Evolutionary conservation across 2,329 filamentous ascomycete species (phyloP).

Genomic region (Diaporthe ampelina): DNA sequence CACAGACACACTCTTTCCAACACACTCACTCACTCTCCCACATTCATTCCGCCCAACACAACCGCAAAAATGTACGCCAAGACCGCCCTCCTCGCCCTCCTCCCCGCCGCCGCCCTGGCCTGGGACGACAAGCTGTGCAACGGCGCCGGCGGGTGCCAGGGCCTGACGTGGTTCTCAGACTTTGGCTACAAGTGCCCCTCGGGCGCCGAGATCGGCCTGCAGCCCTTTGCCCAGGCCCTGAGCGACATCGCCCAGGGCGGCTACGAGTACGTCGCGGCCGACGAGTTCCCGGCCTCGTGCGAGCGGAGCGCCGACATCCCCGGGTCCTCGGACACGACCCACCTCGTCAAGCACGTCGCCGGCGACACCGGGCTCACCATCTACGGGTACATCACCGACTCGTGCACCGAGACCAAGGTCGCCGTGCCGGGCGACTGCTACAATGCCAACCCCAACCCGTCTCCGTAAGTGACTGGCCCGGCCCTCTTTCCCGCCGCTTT

Average conservation of each 20-base stretch:
- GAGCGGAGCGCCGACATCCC: background rate
- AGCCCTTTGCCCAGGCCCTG: background rate
- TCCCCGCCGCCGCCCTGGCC: constrained; percentile 6
- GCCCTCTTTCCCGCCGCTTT: too few species aligned
- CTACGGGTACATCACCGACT: constrained; percentile 23
- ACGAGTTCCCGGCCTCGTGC: constrained; percentile 26
- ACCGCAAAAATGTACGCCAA: constrained; percentile 4
- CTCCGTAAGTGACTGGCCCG: background rate
- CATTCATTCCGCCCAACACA: background rate
- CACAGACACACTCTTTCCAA: background rate
- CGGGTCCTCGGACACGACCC: background rate
- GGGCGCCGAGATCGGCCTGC: background rate
- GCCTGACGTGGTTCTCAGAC: constrained; percentile 8
- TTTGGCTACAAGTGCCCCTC: constrained; percentile 11
- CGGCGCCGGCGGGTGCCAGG: constrained; percentile 23
- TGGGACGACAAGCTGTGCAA: constrained; percentile 5
- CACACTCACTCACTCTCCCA: background rate
- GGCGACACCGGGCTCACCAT: background rate
- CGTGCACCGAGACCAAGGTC: background rate
- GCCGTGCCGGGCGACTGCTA: background rate
- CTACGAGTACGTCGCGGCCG: constrained; percentile 13
- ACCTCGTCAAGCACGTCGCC: background rate
- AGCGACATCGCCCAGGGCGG: background rate
- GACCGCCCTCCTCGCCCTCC: constrained; percentile 10
- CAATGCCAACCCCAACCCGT: constrained; percentile 14